Base-by-base conservation (phyloP, 306 rosid genomes). In the Boehmeria nivea region DNA sequence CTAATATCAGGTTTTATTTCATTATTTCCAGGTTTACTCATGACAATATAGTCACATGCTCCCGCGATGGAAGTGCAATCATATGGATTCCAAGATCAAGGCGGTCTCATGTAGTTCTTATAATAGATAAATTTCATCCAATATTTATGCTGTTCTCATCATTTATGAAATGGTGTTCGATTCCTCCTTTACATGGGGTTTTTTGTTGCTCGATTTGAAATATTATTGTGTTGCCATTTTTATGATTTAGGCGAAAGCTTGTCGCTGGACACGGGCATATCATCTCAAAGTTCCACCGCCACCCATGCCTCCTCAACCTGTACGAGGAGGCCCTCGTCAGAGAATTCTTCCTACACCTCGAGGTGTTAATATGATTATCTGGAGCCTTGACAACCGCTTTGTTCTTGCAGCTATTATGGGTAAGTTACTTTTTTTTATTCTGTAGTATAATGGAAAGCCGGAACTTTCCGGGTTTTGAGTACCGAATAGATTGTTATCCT, bases 371-470 rank as follows among this genome's bases (percentile, higher is more conserved):
- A 93, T 93, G 99, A 87, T 93, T 61, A 77, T 78, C 67, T 93
- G 99, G 99, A 93, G 99, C 81, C 82, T 87, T 73, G 99, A 93
- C 66, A 93, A 93, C 70, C 99, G 96, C 54, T 93, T 93, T 72
- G 99, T 93, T 66, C 94, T 93, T 59, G 99, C 99, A 68, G 99
- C 99, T 70, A 87, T 87, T 44, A 93, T 87, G 99, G 99, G 96
- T 87, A 66, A 57, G 75, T 67, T 63, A 15, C 14, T 57, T 49
- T 4, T 7, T 46, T 72, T 67, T 58, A 28, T 60, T 45, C 51
- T 63, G 57, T 34, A 38, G 33, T 53, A 37, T 33, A 48, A 17
- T 75, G 18, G 42, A 42, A 51, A n/a, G n/a, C n/a, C n/a, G n/a
- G n/a, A n/a, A n/a, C n/a, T n/a, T n/a, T n/a, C n/a, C n/a, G n/a